A percentile compares a stretch with the other conserved stretches of the same genome.
Conservation (phyloP, 345 rosid species). For the Citrus sp. region DNA sequence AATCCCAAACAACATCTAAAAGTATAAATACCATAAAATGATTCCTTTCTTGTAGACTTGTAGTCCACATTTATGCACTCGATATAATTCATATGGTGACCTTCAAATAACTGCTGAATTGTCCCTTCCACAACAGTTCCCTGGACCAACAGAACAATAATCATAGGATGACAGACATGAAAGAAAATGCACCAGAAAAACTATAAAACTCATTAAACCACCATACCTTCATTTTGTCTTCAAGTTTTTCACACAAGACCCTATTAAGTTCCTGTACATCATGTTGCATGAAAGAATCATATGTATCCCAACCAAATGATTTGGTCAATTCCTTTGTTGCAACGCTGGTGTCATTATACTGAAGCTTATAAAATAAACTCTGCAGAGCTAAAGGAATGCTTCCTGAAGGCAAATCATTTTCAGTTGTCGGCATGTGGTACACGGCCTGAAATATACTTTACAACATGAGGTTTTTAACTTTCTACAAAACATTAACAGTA, state of each 20-base stretch:
- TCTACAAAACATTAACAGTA: neutral
- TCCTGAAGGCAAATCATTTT: constrained; percentile 89
- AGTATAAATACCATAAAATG: constrained; percentile 72
- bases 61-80: constrained; percentile 97
- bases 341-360: constrained; percentile 88
- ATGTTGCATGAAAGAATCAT: constrained; percentile 98
- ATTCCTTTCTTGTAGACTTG: constrained; percentile 93
- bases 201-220: constrained; percentile 10
- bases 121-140: constrained; percentile 99
- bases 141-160: constrained; percentile 30
- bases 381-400: constrained; percentile 97
- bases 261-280: constrained; percentile 98
- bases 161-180: constrained; percentile 8
- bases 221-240: constrained; percentile 92
- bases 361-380: constrained; percentile 96
- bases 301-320: constrained; percentile 99
- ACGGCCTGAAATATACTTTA: constrained; percentile 64
- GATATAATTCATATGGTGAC: constrained; percentile 97
- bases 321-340: constrained; percentile 91
- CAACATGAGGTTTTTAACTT: constrained; percentile 16
- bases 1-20: neutral
- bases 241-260: constrained; percentile 91
- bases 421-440: constrained; percentile 99
- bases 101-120: constrained; percentile 93
- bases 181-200: constrained; percentile 3